A percentile compares a stretch with the other conserved stretches of the same genome.
These are phyloP conservation scores for Santalum album DNA, from an alignment of 164 flowering plant species.

Conservation along the genomic window DNA sequence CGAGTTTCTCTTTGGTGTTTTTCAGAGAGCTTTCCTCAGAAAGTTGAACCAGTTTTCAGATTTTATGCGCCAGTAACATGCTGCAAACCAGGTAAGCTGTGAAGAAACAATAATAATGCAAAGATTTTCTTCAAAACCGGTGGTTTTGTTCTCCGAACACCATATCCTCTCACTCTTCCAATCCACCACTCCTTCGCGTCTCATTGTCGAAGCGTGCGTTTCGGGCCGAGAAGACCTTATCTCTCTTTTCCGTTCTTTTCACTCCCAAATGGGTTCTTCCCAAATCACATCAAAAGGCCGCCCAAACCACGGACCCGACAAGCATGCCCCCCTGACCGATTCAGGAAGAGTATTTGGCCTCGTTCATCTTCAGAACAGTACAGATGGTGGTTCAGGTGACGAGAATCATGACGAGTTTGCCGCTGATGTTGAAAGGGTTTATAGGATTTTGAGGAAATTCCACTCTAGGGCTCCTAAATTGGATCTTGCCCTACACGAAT, in stretches of 20 bases:
- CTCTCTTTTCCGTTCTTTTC: conserved; percentile 2
- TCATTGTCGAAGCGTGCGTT: not conserved
- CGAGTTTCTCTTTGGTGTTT: no score
- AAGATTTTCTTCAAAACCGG: conserved; percentile 1
- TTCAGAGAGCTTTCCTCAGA: no score
- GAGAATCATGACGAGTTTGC: conserved; percentile 33
- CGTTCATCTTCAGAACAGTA: conserved; percentile 22
- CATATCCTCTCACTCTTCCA: conserved; percentile 8
- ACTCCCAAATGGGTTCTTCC: conserved; percentile 9
- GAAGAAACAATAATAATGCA: no score
- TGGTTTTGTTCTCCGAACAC: conserved; percentile 1
- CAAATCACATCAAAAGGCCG: not conserved
- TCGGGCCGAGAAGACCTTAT: not conserved
- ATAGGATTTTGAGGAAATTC: conserved; percentile 57
- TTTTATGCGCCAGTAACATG: no score
- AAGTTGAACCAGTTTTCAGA: no score
- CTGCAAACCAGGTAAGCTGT: no score
- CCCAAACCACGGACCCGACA: conserved; percentile 2
- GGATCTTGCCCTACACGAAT: conserved; percentile 66
- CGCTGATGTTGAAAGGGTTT: conserved; percentile 64
- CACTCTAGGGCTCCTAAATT: conserved; percentile 71
- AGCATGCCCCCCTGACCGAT: not conserved
- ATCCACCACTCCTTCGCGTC: not conserved
- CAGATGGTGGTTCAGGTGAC: not conserved
- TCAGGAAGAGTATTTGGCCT: conserved; percentile 14